Conservation (phyloP, 2,329 filamentous ascomycete genomes). For the Aspergillus sp. region DNA sequence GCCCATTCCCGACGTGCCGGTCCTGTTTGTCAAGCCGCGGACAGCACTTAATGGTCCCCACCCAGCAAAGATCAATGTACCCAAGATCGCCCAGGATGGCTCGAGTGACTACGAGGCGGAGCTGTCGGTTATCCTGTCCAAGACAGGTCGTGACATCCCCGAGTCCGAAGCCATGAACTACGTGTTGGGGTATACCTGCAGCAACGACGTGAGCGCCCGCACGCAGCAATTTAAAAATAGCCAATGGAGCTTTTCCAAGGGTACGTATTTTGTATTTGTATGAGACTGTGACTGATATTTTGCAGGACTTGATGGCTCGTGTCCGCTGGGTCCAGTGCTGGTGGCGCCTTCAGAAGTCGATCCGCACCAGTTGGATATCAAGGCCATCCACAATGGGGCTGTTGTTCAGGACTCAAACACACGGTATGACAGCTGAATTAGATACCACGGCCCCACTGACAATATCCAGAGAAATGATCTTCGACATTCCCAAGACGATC, state of each 20-base stretch:
- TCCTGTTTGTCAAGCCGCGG: conserved; percentile 41
- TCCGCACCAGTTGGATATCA: conserved; percentile 34
- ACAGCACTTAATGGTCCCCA: conserved; percentile 28
- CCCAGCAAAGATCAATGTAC: conserved; percentile 28
- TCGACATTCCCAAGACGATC: conserved; percentile 38
- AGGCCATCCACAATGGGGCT: conserved; percentile 36
- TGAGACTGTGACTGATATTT: not conserved
- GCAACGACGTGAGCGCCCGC: conserved; percentile 43
- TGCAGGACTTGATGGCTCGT: conserved; percentile 31
- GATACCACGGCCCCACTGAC: too few relatives aligned
- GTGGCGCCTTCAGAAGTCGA: conserved; percentile 36
- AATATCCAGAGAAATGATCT: conserved; percentile 36
- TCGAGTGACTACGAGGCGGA: conserved; percentile 36
- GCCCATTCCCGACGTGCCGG: conserved; percentile 34
- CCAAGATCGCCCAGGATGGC: conserved; percentile 31
- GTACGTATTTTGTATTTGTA: not conserved
- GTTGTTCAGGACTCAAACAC: conserved; percentile 29
- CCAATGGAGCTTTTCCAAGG: conserved; percentile 42
- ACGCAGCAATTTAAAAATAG: conserved; percentile 27
- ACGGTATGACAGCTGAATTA: not conserved
- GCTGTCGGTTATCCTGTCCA: conserved; percentile 39
- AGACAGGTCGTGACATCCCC: conserved; percentile 40
- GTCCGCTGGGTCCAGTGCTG: conserved; percentile 39
- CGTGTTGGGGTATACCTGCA: conserved; percentile 42
- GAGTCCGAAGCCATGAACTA: conserved; percentile 39